A percentile compares a stretch with the other conserved stretches of the same genome.
These are phyloP conservation scores for Alternaria brassicae DNA, from an alignment of 2,329 filamentous ascomycete species.

Conservation along the genomic window DNA sequence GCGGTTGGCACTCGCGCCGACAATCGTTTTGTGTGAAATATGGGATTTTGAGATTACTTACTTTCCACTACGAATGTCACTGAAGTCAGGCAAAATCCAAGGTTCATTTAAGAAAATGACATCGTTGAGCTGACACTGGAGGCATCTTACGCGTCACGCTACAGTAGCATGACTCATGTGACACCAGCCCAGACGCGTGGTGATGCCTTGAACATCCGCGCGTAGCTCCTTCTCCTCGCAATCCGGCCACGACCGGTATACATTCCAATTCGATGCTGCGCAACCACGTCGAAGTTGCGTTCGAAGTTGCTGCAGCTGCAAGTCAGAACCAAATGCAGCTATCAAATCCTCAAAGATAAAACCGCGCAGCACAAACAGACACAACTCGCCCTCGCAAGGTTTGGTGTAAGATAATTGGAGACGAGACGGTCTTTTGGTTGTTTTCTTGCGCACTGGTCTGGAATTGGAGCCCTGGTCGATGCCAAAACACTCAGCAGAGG, in stretches of 20 bases:
- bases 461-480: not conserved
- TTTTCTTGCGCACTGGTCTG: not conserved
- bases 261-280: not conserved
- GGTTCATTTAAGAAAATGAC: not conserved
- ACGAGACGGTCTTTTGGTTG: not conserved
- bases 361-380: not conserved
- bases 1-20: not conserved
- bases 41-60: not conserved
- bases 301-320: not conserved
- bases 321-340: not conserved
- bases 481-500: not conserved
- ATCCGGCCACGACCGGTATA: not conserved
- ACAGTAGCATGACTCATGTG: conserved; percentile 2
- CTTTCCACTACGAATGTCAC: not conserved
- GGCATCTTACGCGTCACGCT: not conserved
- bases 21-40: not conserved
- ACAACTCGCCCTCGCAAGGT: not conserved
- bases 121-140: not conserved
- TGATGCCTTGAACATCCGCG: not conserved
- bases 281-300: not conserved
- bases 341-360: not conserved
- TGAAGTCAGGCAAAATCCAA: not conserved
- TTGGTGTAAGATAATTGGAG: not conserved
- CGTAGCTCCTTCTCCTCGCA: not conserved
- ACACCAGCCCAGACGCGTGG: not conserved